Evolutionary conservation across 495 filamentous ascomycete species (phyloP), one percentile per base, ranked within the genome.

Genomic region (Aspergillus wentii): DNA sequence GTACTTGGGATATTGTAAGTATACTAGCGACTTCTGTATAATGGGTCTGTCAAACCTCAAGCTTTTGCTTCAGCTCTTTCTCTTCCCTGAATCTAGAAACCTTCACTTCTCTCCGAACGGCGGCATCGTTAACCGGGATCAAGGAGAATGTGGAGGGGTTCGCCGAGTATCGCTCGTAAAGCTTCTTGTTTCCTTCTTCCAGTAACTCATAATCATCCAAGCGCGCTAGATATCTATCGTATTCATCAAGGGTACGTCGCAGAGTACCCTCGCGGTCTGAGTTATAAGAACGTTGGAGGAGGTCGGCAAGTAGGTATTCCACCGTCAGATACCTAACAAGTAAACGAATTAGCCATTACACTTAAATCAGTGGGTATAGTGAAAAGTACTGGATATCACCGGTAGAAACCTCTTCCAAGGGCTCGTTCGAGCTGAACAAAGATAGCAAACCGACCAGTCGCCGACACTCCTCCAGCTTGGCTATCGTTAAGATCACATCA

Each of bases 391-490:
- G 85, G 29, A 98, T 59, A 60, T 92, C 80, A n/a, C 71, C 73
- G 8, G 89, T 91, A 8, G 85, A 71, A 19, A 97, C 66, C 68
- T 98, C 92, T 38, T 97, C 94, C 21, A 95, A 61, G 2, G 76
- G 73, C 56, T 98, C 92, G 59, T 98, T 97, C 6, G 82, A 74
- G 52, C 87, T 92, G 72, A 96, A 97, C 9, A 97, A 59, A 0
- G 86, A 83, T 35, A 91, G 63, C 29, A 77, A 68, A 41, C 76
- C 64, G 44, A 86, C 77, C 25, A 89, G 74, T 46, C 71, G 61
- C 23, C 82, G 71, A 59, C 84, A 88, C 56, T 85, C 72, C 45
- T 86, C 71, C 61, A 95, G 86, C 35, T 76, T 70, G 38, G 71
- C 51, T 34, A 94, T 77, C 11, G 85, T 76, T 22, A 74, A 59